phyloP scores from a whole-genome alignment of 768 basidiomycete genomes.

The Mycena filopes region DNA sequence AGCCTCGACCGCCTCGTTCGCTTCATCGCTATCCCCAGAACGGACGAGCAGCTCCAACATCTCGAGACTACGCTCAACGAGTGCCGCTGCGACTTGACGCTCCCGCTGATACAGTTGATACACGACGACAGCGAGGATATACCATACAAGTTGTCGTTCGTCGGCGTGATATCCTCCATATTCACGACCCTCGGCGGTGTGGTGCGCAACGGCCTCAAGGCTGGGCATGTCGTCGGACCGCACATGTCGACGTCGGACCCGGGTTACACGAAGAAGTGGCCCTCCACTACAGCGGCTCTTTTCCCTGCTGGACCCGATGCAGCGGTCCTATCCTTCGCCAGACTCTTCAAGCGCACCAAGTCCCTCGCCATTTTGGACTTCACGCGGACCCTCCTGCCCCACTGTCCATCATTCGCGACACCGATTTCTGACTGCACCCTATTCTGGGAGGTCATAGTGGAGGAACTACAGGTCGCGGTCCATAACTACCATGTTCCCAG shows the following conservation, averaged over 20 bases:
- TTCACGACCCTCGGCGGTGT: conserved; percentile 1
- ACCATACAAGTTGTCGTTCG: neutral
- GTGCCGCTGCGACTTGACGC: conserved; percentile 11
- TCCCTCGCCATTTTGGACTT: conserved; percentile 4
- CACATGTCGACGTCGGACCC: neutral
- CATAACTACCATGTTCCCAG: neutral
- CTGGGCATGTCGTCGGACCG: conserved; percentile 7
- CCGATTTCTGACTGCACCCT: neutral
- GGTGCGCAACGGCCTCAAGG: neutral
- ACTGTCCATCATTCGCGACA: conserved; percentile 15
- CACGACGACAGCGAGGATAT: neutral
- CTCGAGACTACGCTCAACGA: conserved; percentile 4
- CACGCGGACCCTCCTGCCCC: conserved; percentile 3
- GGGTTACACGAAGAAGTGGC: conserved; percentile 11
- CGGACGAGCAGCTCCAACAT: neutral
- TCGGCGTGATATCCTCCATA: conserved; percentile 2
- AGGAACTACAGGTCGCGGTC: neutral
- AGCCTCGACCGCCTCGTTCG: conserved; percentile 10
- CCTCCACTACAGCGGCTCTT: conserved; percentile 10
- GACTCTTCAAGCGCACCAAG: conserved; percentile 4
- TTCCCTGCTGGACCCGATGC: conserved; percentile 15
- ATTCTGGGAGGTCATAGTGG: conserved; percentile 9
- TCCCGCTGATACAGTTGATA: neutral
- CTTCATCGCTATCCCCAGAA: conserved; percentile 4
- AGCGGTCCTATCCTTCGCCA: conserved; percentile 3